A percentile compares a stretch with the other conserved stretches of the same genome.
These are phyloP conservation scores for Zostera marina DNA, from an alignment of 116 monocot genomes.

Conservation along the genomic window DNA sequence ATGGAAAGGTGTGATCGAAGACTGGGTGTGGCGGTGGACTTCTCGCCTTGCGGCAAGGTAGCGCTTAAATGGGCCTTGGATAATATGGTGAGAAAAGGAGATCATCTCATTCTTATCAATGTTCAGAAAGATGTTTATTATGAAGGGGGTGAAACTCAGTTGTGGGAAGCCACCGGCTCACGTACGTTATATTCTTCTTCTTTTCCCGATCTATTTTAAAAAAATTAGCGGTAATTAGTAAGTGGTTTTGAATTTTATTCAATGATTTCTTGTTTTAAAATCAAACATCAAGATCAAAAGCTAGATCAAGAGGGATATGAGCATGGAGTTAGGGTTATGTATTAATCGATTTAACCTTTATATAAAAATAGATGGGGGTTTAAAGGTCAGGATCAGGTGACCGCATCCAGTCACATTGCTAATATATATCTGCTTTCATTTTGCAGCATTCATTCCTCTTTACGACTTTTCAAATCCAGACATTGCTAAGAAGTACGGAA, in stretches of 20 bases:
- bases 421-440: neutral
- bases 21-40: no score
- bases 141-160: slow-evolving; percentile 53
- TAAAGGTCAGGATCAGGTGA: no score
- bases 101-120: slow-evolving; percentile 50
- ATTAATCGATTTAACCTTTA: no score
- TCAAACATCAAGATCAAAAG: no score
- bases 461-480: slow-evolving; percentile 42
- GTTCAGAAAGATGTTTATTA: slow-evolving; percentile 43
- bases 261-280: no score
- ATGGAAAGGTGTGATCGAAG: no score
- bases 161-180: slow-evolving; percentile 68
- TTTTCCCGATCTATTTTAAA: neutral
- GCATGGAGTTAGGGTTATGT: neutral
- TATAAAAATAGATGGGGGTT: no score
- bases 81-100: slow-evolving; percentile 40
- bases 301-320: no score
- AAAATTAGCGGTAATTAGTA: neutral
- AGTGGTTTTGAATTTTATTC: no score
- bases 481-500: slow-evolving; percentile 56
- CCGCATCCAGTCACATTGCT: no score
- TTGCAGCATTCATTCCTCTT: slow-evolving; percentile 67
- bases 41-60: no score
- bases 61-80: slow-evolving; percentile 43
- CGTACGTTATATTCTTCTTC: slow-evolving; percentile 12